Base-by-base conservation (phyloP, 2,329 filamentous ascomycete species). In the Uncinocarpus reesii region DNA sequence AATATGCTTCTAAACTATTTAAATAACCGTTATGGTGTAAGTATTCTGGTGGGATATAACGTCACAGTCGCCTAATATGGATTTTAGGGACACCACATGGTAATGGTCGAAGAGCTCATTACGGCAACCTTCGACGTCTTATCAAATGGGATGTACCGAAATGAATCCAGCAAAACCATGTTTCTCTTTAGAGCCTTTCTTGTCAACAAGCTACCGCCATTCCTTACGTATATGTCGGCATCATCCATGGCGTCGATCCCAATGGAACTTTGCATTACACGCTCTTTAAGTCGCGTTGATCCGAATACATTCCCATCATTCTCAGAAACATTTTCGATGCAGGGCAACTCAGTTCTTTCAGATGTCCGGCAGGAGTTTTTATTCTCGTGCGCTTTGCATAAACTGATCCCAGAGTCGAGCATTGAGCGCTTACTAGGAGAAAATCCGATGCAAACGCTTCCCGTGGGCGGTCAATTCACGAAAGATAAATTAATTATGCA, bases 91-190 rank as follows among this genome's bases (percentile, higher is more conserved):
- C 84, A 95, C 58, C 75, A 84, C 35, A 84, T 90, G 63, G 76
- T 78, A 10, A 80, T 87, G 37, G 80, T 85, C 0, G 79, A 87
- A 47, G 88, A 95, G 58, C 73, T 96, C 1, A 84, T 96, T 35
- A 77, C 90, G 7, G 86, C 88, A 1, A 82, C 88, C 0, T 96
- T 98, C 59, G 89, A 96, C 58, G 77, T 93, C 4, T 72, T 98
- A 13, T 85, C 88, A 29, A 94, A 94, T 59, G 84, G 84, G 4
- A 84, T 90, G 53, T 86, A 92, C 56, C 79, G 84, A 31, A 77
- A 73, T 38, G 78, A 83, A 58, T 70, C 76, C 7, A 63, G 65
- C 15, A 72, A 78, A 45, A 76, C 73, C 0, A 76, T 86, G 48
- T 82, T 88, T 50, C 68, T 90, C 15, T 74, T 95, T 44, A 83